Base-by-base conservation (phyloP, 257 asterid species). In the Salvia splendens region DNA sequence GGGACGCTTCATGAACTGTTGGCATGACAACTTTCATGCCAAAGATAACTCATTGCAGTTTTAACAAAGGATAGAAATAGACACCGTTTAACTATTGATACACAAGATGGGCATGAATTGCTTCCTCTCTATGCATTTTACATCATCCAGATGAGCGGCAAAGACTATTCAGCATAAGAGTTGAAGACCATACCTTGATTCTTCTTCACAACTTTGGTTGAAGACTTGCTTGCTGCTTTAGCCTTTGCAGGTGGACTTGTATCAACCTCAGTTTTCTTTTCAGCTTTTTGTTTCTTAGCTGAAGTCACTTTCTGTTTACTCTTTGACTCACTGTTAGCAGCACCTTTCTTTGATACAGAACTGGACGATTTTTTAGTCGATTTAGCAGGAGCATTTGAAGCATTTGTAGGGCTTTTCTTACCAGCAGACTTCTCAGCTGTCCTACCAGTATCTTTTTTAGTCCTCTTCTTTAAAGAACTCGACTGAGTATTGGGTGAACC, bases 211-310 rank as follows among this genome's bases (percentile, higher is more conserved):
- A 32, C 80, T 71, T 81, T 84, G 67, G 77, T 35, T 5, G 85
- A 60, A 61, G 87, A 77, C 79, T 85, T 80, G 76, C 71, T 75
- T 53, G 86, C 66, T 69, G 84, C 61, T 67, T 86, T 73, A 70
- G 75, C 83, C 79, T 79, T 84, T 17, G 56, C 74, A 15, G 82
- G 69, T 56, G 80, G 32, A 73, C 75, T 71, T 12, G 65, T 73
- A 48, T 73, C 86, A 64, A 66, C 77, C 74, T 82, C 80, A 32
- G 51, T 76, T 61, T 85, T 80, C 69, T 85, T 85, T 45, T 81
- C 87, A 68, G 50, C 75, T 46, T 81, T 82, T 73, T 66, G 79
- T 45, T 79, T 86, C 77, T 83, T 83, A 40, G 76, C 59, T 24
- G 67, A 49, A 1, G 78, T 62, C 41, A 63, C 62, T 71, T 76